phyloP scores from a whole-genome alignment of 257 asterid species.

The Solanum lignicaule region DNA sequence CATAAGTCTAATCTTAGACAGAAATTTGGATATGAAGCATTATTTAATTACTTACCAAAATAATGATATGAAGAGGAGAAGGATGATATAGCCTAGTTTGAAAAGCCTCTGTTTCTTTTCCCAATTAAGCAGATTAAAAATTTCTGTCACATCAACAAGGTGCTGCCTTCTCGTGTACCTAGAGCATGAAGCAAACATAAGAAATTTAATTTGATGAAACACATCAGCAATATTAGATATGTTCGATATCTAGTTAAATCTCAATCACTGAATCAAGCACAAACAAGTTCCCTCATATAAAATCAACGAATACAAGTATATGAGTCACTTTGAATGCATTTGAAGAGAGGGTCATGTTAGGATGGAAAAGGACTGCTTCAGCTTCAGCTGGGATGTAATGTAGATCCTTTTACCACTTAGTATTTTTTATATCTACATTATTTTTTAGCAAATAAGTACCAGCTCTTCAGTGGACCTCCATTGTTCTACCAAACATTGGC shows the following conservation, averaged over 20 bases:
- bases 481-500: not conserved
- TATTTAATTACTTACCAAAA: constrained; percentile 63
- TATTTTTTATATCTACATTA: not conserved
- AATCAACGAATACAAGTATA: not conserved
- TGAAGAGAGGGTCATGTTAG: not conserved
- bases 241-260: not conserved
- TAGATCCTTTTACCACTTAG: not conserved
- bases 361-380: not conserved
- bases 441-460: not conserved
- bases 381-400: not conserved
- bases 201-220: not conserved
- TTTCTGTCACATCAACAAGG: constrained; percentile 86
- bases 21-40: not conserved
- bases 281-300: not conserved
- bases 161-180: constrained; percentile 64
- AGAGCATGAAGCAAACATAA: constrained; percentile 7
- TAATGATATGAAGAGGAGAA: constrained; percentile 68
- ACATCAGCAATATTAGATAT: not conserved
- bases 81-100: constrained; percentile 66
- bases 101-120: constrained; percentile 80
- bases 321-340: not conserved
- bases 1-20: not conserved
- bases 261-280: not conserved
- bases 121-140: constrained; percentile 74
- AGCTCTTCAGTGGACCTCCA: not conserved